Base-by-base conservation (phyloP, 176 grass and related monocot genomes). In the Oryza rufipogon region DNA sequence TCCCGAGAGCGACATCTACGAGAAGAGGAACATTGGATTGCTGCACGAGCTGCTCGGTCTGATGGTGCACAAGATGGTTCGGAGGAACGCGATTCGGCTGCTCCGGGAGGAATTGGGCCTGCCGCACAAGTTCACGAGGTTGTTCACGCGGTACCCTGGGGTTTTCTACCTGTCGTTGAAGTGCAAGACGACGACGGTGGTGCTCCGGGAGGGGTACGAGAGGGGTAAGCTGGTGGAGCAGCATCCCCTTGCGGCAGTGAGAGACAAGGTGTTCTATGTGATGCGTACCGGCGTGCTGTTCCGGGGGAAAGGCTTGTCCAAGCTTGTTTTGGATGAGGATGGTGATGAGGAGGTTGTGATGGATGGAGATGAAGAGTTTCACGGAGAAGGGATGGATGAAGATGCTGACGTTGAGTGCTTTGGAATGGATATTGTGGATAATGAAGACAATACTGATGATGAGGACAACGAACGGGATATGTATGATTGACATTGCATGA, bases 41-140 rank as follows among this genome's bases (percentile, higher is more conserved):
- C 92, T 97, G 36, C 95, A 97, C 58, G 95, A 97, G 87, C 71
- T 97, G 45, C 92, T 97, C 41, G 90, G 68, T 51, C 84, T 97
- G 20, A 97, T 87, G 85, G 90, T 97, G 75, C 95, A 97, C 75
- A 97, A 95, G 82, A 97, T 95, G 91, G 92, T 90, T 17, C 84
- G 92, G 85, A 89, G 95, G 82, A 97, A 92, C 47, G 93, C 91
- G 42, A 85, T 97, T 46, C 89, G 95, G 42, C 64, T 81, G 26
- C 89, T 97, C 54, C 87, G 91, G 45, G 92, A 97, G 78, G 95
- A 97, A 85, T 85, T 97, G 44, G 82, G 88, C 49, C 82, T 95
- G 38, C 95, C 95, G 0, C 88, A 97, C 87, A 95, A 79, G 90
- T 97, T 97, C 85, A 97, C 88, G 7, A 85, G 95, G 71, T 63